Evolutionary conservation across 768 basidiomycete species (phyloP), one percentile per base, ranked within the genome.

Genomic region (Kwoniella heveanensis): DNA sequence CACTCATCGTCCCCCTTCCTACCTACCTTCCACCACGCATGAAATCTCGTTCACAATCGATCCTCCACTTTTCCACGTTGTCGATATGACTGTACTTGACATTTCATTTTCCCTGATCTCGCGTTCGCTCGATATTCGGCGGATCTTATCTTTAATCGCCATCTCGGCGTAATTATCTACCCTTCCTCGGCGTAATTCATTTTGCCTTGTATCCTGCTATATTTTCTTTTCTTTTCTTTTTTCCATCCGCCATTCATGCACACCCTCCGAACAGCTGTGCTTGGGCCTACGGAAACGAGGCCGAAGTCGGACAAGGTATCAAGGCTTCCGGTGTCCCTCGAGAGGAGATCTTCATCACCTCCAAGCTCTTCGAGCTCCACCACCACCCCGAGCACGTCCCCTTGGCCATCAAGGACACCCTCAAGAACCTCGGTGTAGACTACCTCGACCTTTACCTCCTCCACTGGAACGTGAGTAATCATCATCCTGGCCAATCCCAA

Each of bases 381-480:
- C 90, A 92, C 71, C 82, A 83, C 2, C 90, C 90, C 0, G 85
- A 88, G 62, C 87, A 89, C 69, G 84, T 91, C 25, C 89, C 90
- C 72, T 70, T 83, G 0, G 83, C 83, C 12, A 82, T 91, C 9
- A 87, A 90, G 68, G 86, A 90, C 62, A 86, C 72, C 50, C 56
- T 77, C 26, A 72, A 77, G 66, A 76, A 77, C 56, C 65, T 77
- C 37, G 74, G 69, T 52, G 47, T 64, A 0, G 84, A 87, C 46
- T 90, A 91, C 77, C 83, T 92, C 54, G 90, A 92, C 76, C 77
- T 92, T 52, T 91, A 91, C 74, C 81, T 92, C 52, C 87, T 91
- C 57, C 89, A 90, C 72, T 91, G 88, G 89, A 88, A 68, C 54
- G 53, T 56, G 57, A 66, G 64, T 62, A 17, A 36, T 50, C 24